Conservation (phyloP, 2,329 filamentous ascomycete genomes). For the Aspergillus glaucus region DNA sequence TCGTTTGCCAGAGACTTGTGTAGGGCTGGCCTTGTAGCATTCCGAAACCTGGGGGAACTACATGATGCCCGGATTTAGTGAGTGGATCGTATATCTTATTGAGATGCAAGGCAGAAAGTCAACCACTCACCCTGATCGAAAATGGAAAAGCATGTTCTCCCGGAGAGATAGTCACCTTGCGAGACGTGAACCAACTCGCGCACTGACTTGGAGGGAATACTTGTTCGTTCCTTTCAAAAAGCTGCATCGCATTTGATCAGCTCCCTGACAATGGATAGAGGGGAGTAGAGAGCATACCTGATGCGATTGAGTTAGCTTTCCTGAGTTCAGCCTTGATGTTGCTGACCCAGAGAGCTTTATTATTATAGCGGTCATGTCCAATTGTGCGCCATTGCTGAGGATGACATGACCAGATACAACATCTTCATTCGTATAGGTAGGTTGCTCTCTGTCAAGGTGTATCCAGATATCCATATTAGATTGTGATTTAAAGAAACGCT, state of each 20-base stretch:
- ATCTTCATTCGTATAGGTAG: slow-evolving; percentile 8
- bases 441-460: slow-evolving; percentile 3
- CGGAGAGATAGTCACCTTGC: slow-evolving; percentile 1
- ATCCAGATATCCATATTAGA: slow-evolving; percentile 7
- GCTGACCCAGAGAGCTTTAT: slow-evolving; percentile 10
- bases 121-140: slow-evolving; percentile 5
- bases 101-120: too few relatives aligned
- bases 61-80: neutral
- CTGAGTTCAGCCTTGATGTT: slow-evolving; percentile 8
- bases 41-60: slow-evolving; percentile 11
- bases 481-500: neutral
- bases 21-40: slow-evolving; percentile 5
- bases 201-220: slow-evolving; percentile 5
- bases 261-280: too few relatives aligned
- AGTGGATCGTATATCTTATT: neutral
- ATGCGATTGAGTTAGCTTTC: slow-evolving; percentile 8
- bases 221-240: slow-evolving; percentile 4
- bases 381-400: slow-evolving; percentile 4
- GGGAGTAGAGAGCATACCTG: slow-evolving; percentile 3
- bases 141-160: slow-evolving; percentile 7
- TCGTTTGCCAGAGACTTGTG: neutral
- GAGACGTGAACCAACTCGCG: neutral
- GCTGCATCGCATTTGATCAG: neutral
- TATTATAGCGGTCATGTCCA: slow-evolving; percentile 9
- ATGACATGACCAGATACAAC: slow-evolving; percentile 11